Conservation (phyloP, 768 basidiomycete species). For the Auriscalpium orientale region DNA sequence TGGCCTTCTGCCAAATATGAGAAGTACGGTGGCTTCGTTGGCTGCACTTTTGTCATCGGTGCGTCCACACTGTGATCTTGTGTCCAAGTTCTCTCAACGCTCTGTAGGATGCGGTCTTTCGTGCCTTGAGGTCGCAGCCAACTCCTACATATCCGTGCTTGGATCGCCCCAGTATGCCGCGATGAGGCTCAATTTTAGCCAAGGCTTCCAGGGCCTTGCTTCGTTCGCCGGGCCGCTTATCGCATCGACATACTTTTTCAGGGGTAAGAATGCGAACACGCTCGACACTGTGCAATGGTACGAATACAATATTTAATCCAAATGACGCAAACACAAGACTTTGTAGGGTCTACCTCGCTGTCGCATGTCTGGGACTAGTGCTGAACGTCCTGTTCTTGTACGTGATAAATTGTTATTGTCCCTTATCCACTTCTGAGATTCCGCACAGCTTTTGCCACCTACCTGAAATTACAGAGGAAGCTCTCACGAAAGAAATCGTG, state of each 20-base stretch:
- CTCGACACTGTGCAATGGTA: conserved; percentile 66
- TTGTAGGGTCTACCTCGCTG: conserved; percentile 56
- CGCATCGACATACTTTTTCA: conserved; percentile 69
- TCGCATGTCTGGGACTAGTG: conserved; percentile 51
- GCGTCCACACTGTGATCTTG: conserved; percentile 3
- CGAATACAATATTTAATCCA: not conserved
- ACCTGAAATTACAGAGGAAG: conserved; percentile 66
- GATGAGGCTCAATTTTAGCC: conserved; percentile 70
- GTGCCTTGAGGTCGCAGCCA: conserved; percentile 65
- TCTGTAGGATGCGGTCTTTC: conserved; percentile 56
- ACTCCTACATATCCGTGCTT: conserved; percentile 71
- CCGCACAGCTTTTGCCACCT: conserved; percentile 48
- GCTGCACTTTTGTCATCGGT: conserved; percentile 66
- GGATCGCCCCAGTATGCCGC: conserved; percentile 65
- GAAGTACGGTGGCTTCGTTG: conserved; percentile 67
- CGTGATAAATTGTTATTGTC: conserved; percentile 18
- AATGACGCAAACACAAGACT: not conserved
- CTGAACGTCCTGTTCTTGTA: conserved; percentile 62
- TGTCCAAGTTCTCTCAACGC: not conserved
- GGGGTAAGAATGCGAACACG: conserved; percentile 48
- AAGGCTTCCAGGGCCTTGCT: conserved; percentile 73
- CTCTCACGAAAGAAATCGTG: conserved; percentile 43
- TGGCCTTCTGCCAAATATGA: conserved; percentile 68
- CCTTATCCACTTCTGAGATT: not conserved
- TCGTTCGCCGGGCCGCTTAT: conserved; percentile 70